Base-by-base conservation (phyloP, 306 rosid species). In the Prunus armeniaca region DNA sequence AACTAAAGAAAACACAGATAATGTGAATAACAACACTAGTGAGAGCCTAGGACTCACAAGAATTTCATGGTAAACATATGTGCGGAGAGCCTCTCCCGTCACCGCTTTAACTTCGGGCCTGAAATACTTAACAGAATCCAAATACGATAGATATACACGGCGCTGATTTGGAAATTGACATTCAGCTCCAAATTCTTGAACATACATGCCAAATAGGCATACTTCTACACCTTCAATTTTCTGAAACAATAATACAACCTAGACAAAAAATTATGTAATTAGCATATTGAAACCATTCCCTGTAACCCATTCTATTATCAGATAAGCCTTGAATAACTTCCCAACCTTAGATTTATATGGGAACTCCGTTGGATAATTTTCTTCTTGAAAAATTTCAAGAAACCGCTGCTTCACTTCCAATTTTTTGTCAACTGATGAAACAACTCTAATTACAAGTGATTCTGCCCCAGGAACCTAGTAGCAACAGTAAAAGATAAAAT, bases 191-290 rank as follows among this genome's bases (percentile, higher is more conserved):
- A 96, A 96, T 84, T 96, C 99, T 86, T 96, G 99, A 68, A 96
- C 99, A 67, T 92, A 96, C 99, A 96, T 92, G 90, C 99, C 99
- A 71, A 96, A 96, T 41, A 96, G 86, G 87, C 98, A 96, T 60
- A 96, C 99, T 83, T 96, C 99, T 38, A 94, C 98, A 25, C 98
- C 98, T 86, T 91, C 98, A 72, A 94, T 94, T 89, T 90, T 94
- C 84, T 96, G 99, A 87, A 96, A 96, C 88, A 96, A 80, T 72
- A 96, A 87, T 69, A 96, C 25, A 46, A 91, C 99, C 99, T 96
- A 84, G 75, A 76, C 60, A 47, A 54, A 67, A 66, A 75, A 71
- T 28, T 17, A 62, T 66, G 52, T 10, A 45, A 41, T 69, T 38
- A 74, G 73, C 47, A 76, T 41, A 76, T 46, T 57, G 43, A 49